These are phyloP conservation scores for Vitis hybrid DNA, from an alignment of 177 flowering plant genomes.

Conservation along the genomic window DNA sequence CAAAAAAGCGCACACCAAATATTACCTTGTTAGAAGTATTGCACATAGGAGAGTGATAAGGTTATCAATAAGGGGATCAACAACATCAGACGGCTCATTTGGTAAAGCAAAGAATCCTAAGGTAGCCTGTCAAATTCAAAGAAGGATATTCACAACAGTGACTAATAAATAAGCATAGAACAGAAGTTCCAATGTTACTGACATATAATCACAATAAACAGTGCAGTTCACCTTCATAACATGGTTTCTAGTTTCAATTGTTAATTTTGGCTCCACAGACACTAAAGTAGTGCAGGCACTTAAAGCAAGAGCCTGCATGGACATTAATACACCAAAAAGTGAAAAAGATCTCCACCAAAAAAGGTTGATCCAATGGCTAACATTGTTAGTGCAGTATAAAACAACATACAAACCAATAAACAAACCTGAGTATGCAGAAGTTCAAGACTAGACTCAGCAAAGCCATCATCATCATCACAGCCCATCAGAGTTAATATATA, in stretches of 20 bases:
- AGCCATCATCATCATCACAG: slow-evolving; percentile 70
- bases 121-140: slow-evolving; percentile 68
- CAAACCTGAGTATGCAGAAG: slow-evolving; percentile 81
- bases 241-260: slow-evolving; percentile 80
- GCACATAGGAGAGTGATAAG: slow-evolving; percentile 89
- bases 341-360: background rate
- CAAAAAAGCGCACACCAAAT: background rate
- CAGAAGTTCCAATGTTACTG: background rate
- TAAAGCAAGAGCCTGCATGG: slow-evolving; percentile 79
- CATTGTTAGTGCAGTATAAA: background rate
- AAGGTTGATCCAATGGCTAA: background rate
- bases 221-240: slow-evolving; percentile 72
- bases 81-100: slow-evolving; percentile 74
- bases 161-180: background rate
- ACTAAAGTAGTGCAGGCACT: slow-evolving; percentile 96
- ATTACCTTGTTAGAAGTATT: slow-evolving; percentile 88
- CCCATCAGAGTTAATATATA: slow-evolving; percentile 93
- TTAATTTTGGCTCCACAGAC: slow-evolving; percentile 91
- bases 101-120: slow-evolving; percentile 93
- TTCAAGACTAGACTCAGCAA: slow-evolving; percentile 67
- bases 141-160: slow-evolving; percentile 2
- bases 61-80: slow-evolving; percentile 80
- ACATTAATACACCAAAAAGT: background rate
- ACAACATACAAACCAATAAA: slow-evolving; percentile 4
- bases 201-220: background rate